Evolutionary conservation across 352 stramenopile species (phyloP), one percentile per base, ranked within the genome.

Genomic region (Pythium guiyangense): DNA sequence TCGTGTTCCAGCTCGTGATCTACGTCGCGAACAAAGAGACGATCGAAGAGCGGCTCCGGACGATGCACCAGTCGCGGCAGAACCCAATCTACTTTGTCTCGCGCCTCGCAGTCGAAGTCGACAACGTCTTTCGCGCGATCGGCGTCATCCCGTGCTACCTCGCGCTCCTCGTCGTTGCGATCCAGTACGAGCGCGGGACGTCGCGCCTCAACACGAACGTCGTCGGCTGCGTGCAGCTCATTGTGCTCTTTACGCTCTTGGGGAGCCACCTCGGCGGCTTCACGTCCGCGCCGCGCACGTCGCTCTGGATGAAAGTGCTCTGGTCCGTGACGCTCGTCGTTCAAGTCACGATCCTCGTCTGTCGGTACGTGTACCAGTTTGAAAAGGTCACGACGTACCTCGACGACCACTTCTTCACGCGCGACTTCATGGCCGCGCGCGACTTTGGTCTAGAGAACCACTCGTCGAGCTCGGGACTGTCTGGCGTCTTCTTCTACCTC

Each of bases 1-100:
- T 95, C 14, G 79, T 95, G 11, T 90, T 92, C 44, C 85, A 95
- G 63, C 71, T 95, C 25, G 82, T 93, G 49, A 84, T 95, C 6
- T 95, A 95, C 45, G 77, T 90, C 15, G 66, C 74, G 0, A 92
- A 89, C 40, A 84, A 73, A 17, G 67, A 88, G 22, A 79, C 69
- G 1, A 89, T 88, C 40, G 67, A 90, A 20, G 76, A 92, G 52
- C 76, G 79, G 0, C 67, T 90, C 22, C 63, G 66, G 25, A 90
- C 74, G 0, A 76, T 87, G 44, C 64, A 88, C 8, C 60, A 88
- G 47, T 67, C 80, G 55, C 70, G 71, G 14, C 83, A 93, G 43
- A 86, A 90, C 37, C 83, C 83, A 1, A 64, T 90, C 15, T 91
- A 79, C 54, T 94, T 90, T 52, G 34, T 92, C 0, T 94, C 84